Evolutionary conservation across 2,329 filamentous ascomycete genomes (phyloP).

Genomic region (Decorospora gaudefroyi): DNA sequence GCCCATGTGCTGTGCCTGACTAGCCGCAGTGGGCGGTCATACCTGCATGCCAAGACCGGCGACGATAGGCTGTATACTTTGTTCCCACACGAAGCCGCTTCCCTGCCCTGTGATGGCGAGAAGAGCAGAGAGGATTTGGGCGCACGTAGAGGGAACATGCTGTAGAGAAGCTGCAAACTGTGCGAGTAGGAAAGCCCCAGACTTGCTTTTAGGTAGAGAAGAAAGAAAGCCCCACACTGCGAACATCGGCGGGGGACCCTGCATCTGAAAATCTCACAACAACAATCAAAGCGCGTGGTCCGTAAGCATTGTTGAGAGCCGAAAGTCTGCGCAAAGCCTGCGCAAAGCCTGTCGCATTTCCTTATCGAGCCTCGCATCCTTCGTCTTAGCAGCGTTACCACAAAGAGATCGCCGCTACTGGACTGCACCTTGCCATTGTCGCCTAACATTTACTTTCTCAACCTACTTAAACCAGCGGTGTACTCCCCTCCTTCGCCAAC

Average conservation of each 20-base stretch:
- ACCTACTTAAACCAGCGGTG: slow-evolving; percentile 47
- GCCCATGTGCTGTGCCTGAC: slow-evolving; percentile 12
- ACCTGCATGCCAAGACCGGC: slow-evolving; percentile 11
- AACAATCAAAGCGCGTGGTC: slow-evolving; percentile 21
- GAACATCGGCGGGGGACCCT: slow-evolving; percentile 11
- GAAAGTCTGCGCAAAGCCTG: too few species aligned
- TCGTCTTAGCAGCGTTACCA: slow-evolving; percentile 38
- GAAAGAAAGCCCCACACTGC: background rate
- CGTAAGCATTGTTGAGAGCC: slow-evolving; percentile 36
- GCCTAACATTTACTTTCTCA: slow-evolving; percentile 25
- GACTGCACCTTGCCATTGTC: slow-evolving; percentile 46
- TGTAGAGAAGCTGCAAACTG: background rate
- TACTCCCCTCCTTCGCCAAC: slow-evolving; percentile 27
- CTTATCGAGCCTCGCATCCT: slow-evolving; percentile 21
- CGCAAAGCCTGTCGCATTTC: slow-evolving; percentile 32
- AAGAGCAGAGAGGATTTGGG: too few species aligned
- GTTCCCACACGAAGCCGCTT: too few species aligned
- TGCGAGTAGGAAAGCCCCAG: background rate
- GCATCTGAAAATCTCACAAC: slow-evolving; percentile 13
- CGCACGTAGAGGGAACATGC: too few species aligned
- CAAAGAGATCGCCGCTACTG: slow-evolving; percentile 41
- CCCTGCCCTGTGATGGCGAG: too few species aligned
- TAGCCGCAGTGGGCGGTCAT: slow-evolving; percentile 3
- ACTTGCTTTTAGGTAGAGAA: slow-evolving; percentile 2
- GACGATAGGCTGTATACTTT: slow-evolving; percentile 8